These are phyloP conservation scores for Klebsormidium nitens DNA, from an alignment of 139 green algal genomes.

Conservation along the genomic window DNA sequence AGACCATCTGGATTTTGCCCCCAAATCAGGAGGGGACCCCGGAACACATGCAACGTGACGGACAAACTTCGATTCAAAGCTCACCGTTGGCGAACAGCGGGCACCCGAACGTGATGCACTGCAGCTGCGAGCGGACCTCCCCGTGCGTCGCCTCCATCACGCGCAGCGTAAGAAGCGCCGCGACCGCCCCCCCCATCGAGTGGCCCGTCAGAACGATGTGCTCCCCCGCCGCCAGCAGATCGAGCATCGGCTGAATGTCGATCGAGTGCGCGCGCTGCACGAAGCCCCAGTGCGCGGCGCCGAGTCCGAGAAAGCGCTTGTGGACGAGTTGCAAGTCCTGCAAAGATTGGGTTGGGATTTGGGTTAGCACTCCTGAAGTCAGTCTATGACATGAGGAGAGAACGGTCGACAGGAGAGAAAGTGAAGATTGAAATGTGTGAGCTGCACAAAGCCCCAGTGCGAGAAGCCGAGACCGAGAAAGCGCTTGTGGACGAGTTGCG, in stretches of 20 bases:
- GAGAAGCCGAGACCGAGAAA: background rate
- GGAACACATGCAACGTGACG: too few relatives aligned
- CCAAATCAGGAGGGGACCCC: too few relatives aligned
- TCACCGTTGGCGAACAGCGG: conserved; percentile 24
- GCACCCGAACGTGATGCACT: conserved; percentile 28
- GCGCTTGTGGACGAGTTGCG: conserved; percentile 14
- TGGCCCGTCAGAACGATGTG: conserved; percentile 30
- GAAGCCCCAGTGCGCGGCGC: conserved; percentile 23
- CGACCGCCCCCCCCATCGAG: conserved; percentile 23
- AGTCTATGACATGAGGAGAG: too few relatives aligned
- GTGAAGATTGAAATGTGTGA: too few relatives aligned
- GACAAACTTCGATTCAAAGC: too few relatives aligned
- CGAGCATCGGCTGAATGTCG: conserved; percentile 5
- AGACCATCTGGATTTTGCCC: too few relatives aligned
- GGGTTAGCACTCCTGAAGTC: too few relatives aligned
- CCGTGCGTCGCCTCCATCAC: conserved; percentile 15
- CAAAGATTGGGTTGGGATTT: too few relatives aligned
- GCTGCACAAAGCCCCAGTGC: conserved; percentile 26
- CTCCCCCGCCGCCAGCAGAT: conserved; percentile 6
- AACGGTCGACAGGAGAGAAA: too few relatives aligned
- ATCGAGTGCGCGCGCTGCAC: conserved; percentile 16
- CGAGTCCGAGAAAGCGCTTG: conserved; percentile 1
- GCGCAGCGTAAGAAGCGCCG: conserved; percentile 16
- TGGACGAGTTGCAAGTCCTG: conserved; percentile 17
- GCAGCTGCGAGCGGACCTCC: background rate